These are phyloP conservation scores for Marvania coccoides DNA, from an alignment of 139 green algal genomes.

Conservation along the genomic window DNA sequence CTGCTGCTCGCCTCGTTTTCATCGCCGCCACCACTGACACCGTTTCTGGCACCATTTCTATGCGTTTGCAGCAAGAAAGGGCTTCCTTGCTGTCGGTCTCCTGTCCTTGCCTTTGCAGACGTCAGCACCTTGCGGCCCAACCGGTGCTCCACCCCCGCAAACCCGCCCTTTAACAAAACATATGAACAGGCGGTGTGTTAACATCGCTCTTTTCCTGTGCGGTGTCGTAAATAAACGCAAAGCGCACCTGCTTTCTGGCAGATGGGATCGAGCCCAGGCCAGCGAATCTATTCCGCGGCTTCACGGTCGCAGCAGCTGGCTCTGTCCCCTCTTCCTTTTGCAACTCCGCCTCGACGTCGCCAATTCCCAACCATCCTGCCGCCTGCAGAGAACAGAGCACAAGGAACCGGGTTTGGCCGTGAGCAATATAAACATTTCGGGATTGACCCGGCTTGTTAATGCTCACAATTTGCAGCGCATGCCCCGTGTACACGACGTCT, in stretches of 20 bases:
- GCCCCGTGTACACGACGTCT: background rate
- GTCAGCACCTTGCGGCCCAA: background rate
- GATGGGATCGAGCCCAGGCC: background rate
- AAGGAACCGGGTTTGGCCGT: background rate
- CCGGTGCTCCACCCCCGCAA: background rate
- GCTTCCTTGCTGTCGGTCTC: no score
- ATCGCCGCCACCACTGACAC: background rate
- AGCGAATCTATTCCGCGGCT: background rate
- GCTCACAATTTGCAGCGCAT: background rate
- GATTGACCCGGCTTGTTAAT: background rate
- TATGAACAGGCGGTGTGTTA: background rate
- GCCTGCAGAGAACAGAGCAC: background rate
- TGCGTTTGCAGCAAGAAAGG: background rate
- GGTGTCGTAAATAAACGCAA: background rate
- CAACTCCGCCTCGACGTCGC: constrained; percentile 5
- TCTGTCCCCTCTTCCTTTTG: constrained; percentile 1
- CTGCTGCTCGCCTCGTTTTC: background rate
- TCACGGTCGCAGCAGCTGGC: background rate
- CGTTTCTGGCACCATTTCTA: background rate
- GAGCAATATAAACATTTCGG: background rate
- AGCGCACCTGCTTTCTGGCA: background rate
- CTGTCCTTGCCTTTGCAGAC: background rate
- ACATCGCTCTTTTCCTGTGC: background rate
- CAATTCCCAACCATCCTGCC: constrained; percentile 13
- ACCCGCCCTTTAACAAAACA: background rate